Evolutionary conservation across 306 rosid species (phyloP).

Genomic region (Spatholobus suberectus): DNA sequence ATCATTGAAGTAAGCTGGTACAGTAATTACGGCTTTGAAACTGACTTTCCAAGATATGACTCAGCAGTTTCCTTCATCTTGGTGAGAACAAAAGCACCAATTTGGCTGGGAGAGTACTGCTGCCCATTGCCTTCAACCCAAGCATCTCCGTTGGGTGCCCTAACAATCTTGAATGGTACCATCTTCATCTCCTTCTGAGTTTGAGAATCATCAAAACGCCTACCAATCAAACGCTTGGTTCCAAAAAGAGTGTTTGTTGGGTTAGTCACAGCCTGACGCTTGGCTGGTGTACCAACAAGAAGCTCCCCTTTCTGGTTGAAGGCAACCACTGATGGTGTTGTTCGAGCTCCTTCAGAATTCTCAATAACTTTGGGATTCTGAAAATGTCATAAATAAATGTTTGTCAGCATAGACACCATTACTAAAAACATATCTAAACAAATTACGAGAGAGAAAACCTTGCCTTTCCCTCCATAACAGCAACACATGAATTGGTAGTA

Average conservation of each 20-base stretch:
- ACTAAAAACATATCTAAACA: background rate
- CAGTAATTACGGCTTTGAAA: slow-evolving; percentile 81
- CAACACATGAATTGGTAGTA: slow-evolving; percentile 86
- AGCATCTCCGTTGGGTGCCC: slow-evolving; percentile 87
- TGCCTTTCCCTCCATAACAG: slow-evolving; percentile 93
- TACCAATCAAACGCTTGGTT: slow-evolving; percentile 83
- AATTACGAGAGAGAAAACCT: background rate
- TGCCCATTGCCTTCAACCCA: slow-evolving; percentile 89
- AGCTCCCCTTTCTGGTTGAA: slow-evolving; percentile 83
- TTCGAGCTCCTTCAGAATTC: slow-evolving; percentile 85
- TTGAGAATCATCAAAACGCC: slow-evolving; percentile 80
- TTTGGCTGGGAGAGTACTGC: slow-evolving; percentile 83
- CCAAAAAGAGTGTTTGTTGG: slow-evolving; percentile 80
- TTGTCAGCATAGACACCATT: background rate
- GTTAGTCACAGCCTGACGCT: slow-evolving; percentile 86
- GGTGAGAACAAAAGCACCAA: slow-evolving; percentile 80
- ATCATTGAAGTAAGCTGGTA: slow-evolving; percentile 86
- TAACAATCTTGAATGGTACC: slow-evolving; percentile 88
- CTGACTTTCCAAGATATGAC: slow-evolving; percentile 76
- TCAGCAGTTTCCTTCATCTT: slow-evolving; percentile 96
- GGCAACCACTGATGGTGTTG: slow-evolving; percentile 92
- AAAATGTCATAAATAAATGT: background rate
- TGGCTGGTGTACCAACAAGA: slow-evolving; percentile 89
- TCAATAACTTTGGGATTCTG: slow-evolving; percentile 89
- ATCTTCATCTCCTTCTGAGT: slow-evolving; percentile 94